Percentiles rank a stretch among this genome's conserved stretches.
phyloP scores from a whole-genome alignment of 805 yeast species.

The Yueomyces sinensis region DNA sequence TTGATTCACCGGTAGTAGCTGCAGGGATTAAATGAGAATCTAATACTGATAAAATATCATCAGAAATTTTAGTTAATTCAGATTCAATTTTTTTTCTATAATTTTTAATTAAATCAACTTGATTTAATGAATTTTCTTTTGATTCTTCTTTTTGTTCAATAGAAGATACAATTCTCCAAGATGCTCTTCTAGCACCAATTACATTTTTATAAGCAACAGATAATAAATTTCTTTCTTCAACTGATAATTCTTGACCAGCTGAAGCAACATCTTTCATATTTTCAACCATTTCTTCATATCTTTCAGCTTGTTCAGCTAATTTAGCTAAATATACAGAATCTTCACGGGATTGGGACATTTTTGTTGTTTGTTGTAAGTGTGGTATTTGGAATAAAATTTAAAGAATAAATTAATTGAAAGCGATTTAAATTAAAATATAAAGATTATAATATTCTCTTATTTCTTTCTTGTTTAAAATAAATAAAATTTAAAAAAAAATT shows the following conservation, averaged over 20 bases:
- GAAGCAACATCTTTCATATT: slow-evolving; percentile 95
- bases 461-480: neutral
- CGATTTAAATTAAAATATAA: neutral
- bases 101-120: slow-evolving; percentile 79
- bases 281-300: slow-evolving; percentile 97
- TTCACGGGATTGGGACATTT: slow-evolving; percentile 81
- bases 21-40: slow-evolving; percentile 83
- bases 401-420: neutral
- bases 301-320: slow-evolving; percentile 98
- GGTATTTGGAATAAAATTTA: neutral
- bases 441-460: neutral
- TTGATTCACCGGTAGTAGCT: slow-evolving; percentile 93
- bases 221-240: slow-evolving; percentile 90
- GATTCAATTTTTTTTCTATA: slow-evolving; percentile 91
- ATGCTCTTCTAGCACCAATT: slow-evolving; percentile 96
- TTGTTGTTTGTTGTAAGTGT: slow-evolving; percentile 5
- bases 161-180: slow-evolving; percentile 95
- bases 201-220: slow-evolving; percentile 96
- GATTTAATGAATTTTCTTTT: slow-evolving; percentile 59
- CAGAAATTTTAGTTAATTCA: slow-evolving; percentile 87
- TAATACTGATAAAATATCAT: slow-evolving; percentile 80
- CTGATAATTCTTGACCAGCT: slow-evolving; percentile 83
- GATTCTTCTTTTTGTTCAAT: slow-evolving; percentile 95
- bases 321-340: slow-evolving; percentile 96
- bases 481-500: too few relatives aligned